Evolutionary conservation across 495 filamentous ascomycete species (phyloP), one percentile per base, ranked within the genome.

Genomic region (Penicillium turbatum): DNA sequence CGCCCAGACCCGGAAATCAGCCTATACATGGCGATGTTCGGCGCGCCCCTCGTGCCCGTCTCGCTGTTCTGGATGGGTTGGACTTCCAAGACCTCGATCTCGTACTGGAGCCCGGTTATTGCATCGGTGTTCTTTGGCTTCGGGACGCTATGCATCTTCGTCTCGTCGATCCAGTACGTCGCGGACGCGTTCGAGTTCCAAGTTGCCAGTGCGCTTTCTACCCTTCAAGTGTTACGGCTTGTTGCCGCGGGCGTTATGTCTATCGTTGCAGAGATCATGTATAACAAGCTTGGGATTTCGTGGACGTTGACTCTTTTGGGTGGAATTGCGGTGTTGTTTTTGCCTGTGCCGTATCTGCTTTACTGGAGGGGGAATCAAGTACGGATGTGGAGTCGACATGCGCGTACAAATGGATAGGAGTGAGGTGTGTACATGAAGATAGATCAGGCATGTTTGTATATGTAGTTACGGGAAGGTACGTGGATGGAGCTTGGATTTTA

Each of bases 11-110:
- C 83, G 0, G 83, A 86, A 49, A 73, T 77, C 45, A 71, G 81
- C 9, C 64, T 86, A 0, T 82, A 76, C 75, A 76, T 72, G 40
- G 75, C 69, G 15, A 82, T 85, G 64, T 65, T 82, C 16, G 79
- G 74, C 0, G 77, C 75, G 0, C 72, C 77, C 0, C 58, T 72
- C 0, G 65, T 86, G 7, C 77, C 82, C 0, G 66, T 79, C 31
- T 65, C 62, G n/a, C 59, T 85, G 2, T 82, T 84, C 60, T 84
- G 81, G 80, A 75, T 84, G 66, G 82, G 73, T 2, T 80, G 80
- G 79, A 77, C 72, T 0, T 67, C 69, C 42, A 69, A 74, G 37
- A 54, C 64, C 0, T 55, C 39, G 4, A 77, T 85, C 34, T 75
- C 74, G 0, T 67, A 71, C 43, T 81, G 79, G 76, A 72, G 70